Evolutionary conservation across 805 yeast genomes (phyloP).

Genomic region (Hanseniaspora pseudoguilliermondii): DNA sequence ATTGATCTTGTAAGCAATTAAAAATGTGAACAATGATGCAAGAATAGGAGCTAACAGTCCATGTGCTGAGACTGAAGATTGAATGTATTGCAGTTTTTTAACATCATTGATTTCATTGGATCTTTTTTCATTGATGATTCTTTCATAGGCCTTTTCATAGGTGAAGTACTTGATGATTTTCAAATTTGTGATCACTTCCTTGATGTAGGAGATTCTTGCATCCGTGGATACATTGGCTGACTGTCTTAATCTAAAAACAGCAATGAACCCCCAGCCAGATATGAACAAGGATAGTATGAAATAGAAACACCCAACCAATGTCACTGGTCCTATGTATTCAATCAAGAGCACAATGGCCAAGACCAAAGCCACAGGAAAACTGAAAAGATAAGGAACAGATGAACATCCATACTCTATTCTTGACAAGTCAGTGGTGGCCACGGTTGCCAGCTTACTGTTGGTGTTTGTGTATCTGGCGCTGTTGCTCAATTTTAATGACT

Average conservation of each 20-base stretch:
- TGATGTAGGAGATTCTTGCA: constrained; percentile 56
- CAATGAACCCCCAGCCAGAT: constrained; percentile 37
- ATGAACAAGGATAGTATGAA: constrained; percentile 30
- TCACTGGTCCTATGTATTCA: constrained; percentile 57
- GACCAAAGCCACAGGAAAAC: constrained; percentile 51
- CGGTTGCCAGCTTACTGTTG: constrained; percentile 57
- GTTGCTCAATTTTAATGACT: constrained; percentile 50
- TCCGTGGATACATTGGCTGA: constrained; percentile 59
- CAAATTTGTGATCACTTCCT: constrained; percentile 67
- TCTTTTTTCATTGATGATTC: constrained; percentile 44
- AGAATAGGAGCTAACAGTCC: constrained; percentile 57
- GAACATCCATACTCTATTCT: constrained; percentile 68
- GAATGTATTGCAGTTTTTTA: constrained; percentile 46
- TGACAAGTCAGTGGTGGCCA: constrained; percentile 70
- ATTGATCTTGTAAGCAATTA: constrained; percentile 35
- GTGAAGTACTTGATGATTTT: constrained; percentile 79
- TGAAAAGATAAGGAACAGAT: constrained; percentile 50
- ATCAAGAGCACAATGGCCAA: constrained; percentile 53
- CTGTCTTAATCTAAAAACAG: constrained; percentile 43
- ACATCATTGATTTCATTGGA: constrained; percentile 48
- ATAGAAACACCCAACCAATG: constrained; percentile 58
- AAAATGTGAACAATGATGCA: constrained; percentile 53
- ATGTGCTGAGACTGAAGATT: constrained; percentile 39
- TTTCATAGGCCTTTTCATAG: constrained; percentile 74
- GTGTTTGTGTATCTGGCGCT: constrained; percentile 49